Conservation (phyloP, 164 flowering plant genomes). For the Magnolia officinalis region DNA sequence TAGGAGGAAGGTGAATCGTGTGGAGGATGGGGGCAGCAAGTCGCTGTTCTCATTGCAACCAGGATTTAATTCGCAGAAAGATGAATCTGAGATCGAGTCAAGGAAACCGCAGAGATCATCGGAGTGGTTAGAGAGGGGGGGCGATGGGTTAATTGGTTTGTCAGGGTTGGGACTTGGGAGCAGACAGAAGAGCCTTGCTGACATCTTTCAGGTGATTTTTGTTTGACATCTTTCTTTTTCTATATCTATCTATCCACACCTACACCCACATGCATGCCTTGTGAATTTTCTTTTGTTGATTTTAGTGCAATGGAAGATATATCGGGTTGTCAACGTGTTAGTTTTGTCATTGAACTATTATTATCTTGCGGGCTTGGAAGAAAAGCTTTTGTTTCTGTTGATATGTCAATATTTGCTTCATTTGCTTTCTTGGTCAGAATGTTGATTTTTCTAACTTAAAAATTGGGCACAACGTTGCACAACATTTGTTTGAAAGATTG, state of each 20-base stretch:
- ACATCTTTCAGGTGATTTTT: slow-evolving; percentile 65
- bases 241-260: background rate
- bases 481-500: background rate
- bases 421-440: no score
- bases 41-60: slow-evolving; percentile 52
- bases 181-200: slow-evolving; percentile 65
- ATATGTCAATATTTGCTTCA: background rate
- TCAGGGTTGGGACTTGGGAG: slow-evolving; percentile 61
- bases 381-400: background rate
- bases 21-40: slow-evolving; percentile 24
- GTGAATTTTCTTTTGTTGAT: background rate
- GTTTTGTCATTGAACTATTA: background rate
- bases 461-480: background rate
- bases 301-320: background rate
- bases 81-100: slow-evolving; percentile 21
- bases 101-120: slow-evolving; percentile 24
- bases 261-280: background rate
- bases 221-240: slow-evolving; percentile 57
- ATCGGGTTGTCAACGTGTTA: background rate
- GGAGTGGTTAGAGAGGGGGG: slow-evolving; percentile 49
- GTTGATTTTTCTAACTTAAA: background rate
- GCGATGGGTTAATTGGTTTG: slow-evolving; percentile 71
- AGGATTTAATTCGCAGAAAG: slow-evolving; percentile 35
- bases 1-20: slow-evolving; percentile 43
- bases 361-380: background rate